Evolutionary conservation across 2,329 filamentous ascomycete genomes (phyloP).

Genomic region (Biscogniauxia sp.): DNA sequence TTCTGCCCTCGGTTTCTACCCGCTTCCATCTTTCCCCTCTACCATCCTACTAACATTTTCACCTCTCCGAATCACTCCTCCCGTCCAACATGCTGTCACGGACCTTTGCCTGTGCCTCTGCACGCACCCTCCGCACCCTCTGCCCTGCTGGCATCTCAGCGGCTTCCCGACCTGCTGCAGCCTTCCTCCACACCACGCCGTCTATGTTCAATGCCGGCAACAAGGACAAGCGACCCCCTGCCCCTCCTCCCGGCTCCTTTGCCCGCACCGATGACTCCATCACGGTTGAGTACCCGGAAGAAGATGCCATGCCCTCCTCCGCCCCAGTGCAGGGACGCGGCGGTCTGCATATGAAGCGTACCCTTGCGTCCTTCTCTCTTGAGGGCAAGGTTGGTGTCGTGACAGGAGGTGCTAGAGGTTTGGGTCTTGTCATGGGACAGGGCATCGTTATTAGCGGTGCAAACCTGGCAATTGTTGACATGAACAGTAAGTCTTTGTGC

Average conservation of each 20-base stretch:
- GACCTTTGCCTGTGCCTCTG: slow-evolving; percentile 19
- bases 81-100: slow-evolving; percentile 20
- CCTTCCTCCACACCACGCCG: slow-evolving; percentile 28
- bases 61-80: slow-evolving; percentile 2
- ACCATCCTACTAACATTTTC: background rate
- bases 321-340: slow-evolving; percentile 72
- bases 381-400: slow-evolving; percentile 81
- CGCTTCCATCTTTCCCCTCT: background rate
- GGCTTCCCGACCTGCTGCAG: slow-evolving; percentile 19
- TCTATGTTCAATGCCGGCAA: slow-evolving; percentile 23
- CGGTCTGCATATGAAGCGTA: slow-evolving; percentile 80
- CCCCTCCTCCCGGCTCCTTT: slow-evolving; percentile 56
- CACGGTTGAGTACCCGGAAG: slow-evolving; percentile 74
- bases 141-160: slow-evolving; percentile 18
- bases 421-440: slow-evolving; percentile 91
- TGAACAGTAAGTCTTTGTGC: slow-evolving; percentile 68
- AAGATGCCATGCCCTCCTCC: slow-evolving; percentile 69
- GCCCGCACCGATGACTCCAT: slow-evolving; percentile 79
- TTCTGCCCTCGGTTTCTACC: background rate
- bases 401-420: slow-evolving; percentile 83
- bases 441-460: slow-evolving; percentile 85
- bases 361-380: slow-evolving; percentile 81
- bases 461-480: slow-evolving; percentile 86
- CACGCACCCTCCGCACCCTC: slow-evolving; percentile 19
- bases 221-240: slow-evolving; percentile 27